Evolutionary conservation across 1,284 basidiomycete species (phyloP).

Genomic region (Singerocomus rubriflavus): DNA sequence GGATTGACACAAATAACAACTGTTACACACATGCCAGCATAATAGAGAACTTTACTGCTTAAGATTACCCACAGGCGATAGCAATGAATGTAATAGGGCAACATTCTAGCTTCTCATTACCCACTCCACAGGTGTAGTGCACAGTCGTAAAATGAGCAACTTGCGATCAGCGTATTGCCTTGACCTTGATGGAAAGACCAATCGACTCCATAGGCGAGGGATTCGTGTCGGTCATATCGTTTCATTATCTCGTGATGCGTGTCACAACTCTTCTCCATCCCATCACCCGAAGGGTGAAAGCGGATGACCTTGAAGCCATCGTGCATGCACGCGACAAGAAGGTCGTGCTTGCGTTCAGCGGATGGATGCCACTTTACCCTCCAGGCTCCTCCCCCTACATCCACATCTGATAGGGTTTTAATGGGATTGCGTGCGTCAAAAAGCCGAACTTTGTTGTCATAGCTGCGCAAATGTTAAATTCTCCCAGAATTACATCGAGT

Average conservation of each 20-base stretch:
- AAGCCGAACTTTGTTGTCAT: constrained; percentile 79
- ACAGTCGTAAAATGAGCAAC: constrained; percentile 97
- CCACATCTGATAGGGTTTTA: constrained; percentile 55
- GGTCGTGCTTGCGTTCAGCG: constrained; percentile 52
- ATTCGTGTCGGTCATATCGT: constrained; percentile 76
- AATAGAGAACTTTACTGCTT: too few species aligned
- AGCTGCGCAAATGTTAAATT: constrained; percentile 47
- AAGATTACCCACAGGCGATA: not conserved
- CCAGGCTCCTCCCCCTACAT: constrained; percentile 93
- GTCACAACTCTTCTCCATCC: constrained; percentile 6
- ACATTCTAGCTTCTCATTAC: constrained; percentile 26
- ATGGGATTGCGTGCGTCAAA: constrained; percentile 80
- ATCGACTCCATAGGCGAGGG: constrained; percentile 92
- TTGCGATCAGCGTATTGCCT: constrained; percentile 64
- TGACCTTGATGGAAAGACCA: constrained; percentile 61
- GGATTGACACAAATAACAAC: constrained; percentile 3
- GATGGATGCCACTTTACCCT: constrained; percentile 93
- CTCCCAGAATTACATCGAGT: not conserved
- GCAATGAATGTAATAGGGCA: not conserved
- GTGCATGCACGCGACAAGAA: constrained; percentile 95
- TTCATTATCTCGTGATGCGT: constrained; percentile 43
- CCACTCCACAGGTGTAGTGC: constrained; percentile 78
- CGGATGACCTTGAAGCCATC: constrained; percentile 87
- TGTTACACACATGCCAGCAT: too few species aligned
- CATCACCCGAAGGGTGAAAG: constrained; percentile 14